Conservation (phyloP, 768 basidiomycete species). For the Suillus tomentosus region DNA sequence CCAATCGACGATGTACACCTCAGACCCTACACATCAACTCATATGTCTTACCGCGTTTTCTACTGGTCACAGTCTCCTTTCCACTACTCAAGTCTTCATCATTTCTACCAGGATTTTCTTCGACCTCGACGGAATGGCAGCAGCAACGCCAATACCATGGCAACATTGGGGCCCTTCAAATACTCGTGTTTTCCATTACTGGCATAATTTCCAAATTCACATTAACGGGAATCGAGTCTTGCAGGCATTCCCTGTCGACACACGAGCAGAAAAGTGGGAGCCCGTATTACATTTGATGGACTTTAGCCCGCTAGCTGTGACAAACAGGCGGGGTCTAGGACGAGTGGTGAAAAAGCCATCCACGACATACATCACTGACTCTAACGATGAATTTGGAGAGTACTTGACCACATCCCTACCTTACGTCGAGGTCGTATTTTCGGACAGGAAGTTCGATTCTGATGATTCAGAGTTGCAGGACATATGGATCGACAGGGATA, state of each 20-base stretch:
- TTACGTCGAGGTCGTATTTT: neutral
- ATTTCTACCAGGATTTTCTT: slow-evolving; percentile 1
- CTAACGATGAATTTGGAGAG: neutral
- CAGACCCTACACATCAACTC: neutral
- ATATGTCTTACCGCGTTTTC: neutral
- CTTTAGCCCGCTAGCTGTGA: neutral
- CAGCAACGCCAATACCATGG: neutral
- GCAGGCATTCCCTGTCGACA: neutral
- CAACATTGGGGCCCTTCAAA: neutral
- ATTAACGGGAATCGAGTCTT: neutral
- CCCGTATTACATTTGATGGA: neutral
- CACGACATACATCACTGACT: no score
- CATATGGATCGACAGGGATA: neutral
- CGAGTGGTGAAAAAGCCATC: neutral
- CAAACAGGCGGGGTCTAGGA: neutral
- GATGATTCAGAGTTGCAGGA: neutral
- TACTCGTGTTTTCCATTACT: neutral
- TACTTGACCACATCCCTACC: neutral
- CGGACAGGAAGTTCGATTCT: neutral
- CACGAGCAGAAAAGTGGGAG: neutral
- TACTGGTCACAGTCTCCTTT: no score
- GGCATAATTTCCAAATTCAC: neutral
- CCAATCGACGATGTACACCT: neutral
- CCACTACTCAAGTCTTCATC: neutral
- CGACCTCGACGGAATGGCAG: neutral